phyloP scores from a whole-genome alignment of 768 basidiomycete species.

The Amanita fuliginea region DNA sequence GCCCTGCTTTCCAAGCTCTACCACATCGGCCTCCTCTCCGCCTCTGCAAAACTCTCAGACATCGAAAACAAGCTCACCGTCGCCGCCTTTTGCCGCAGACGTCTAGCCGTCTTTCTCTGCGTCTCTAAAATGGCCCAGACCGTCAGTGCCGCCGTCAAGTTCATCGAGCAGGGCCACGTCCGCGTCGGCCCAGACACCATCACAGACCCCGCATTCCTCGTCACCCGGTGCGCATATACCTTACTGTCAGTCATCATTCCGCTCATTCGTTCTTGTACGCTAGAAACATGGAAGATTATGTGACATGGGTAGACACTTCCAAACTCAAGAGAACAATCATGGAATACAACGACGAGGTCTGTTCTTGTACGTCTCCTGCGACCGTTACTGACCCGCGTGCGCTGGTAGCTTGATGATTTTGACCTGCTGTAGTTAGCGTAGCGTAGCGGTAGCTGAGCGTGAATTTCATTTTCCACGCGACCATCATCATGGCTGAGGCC shows the following conservation, averaged over 20 bases:
- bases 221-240: conserved; percentile 59
- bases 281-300: conserved; percentile 98
- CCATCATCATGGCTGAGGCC: conserved; percentile 48
- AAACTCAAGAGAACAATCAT: conserved; percentile 94
- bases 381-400: conserved; percentile 10
- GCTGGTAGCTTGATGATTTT: conserved; percentile 79
- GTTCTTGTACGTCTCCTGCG: conserved; percentile 1
- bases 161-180: conserved; percentile 97
- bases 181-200: conserved; percentile 94
- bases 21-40: conserved; percentile 89
- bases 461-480: neutral
- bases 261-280: conserved; percentile 4
- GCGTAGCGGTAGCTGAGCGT: neutral
- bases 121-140: conserved; percentile 93
- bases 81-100: conserved; percentile 83
- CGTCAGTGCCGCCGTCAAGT: conserved; percentile 89
- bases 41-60: conserved; percentile 83
- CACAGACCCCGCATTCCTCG: conserved; percentile 92
- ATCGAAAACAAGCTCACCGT: conserved; percentile 96
- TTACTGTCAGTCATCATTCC: neutral
- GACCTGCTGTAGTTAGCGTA: conserved; percentile 51
- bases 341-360: conserved; percentile 92
- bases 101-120: conserved; percentile 89
- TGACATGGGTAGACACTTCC: conserved; percentile 98
- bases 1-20: conserved; percentile 91